Conservation (phyloP, 2,329 filamentous ascomycete genomes). For the Trichophyton schoenleinii region DNA sequence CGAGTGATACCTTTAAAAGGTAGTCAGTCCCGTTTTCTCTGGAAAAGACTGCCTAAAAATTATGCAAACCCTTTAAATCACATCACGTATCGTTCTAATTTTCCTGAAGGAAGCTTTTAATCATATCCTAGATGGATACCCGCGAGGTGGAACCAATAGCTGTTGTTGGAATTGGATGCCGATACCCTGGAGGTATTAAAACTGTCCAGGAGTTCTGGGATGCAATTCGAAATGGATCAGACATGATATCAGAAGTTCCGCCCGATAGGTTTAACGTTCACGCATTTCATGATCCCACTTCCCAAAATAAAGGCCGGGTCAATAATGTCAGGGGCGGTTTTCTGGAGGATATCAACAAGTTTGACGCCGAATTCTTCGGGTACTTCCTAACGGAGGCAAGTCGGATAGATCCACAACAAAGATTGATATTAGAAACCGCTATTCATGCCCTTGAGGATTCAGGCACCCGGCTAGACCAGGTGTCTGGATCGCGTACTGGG, state of each 20-base stretch:
- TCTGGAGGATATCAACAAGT: background rate
- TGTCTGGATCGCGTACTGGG: slow-evolving; percentile 5
- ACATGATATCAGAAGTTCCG: slow-evolving; percentile 20
- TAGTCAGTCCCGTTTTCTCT: too few species aligned
- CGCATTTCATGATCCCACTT: background rate
- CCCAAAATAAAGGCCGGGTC: background rate
- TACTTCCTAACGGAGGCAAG: slow-evolving; percentile 22
- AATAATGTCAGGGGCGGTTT: background rate
- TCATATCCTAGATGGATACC: background rate
- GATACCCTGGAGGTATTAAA: slow-evolving; percentile 24
- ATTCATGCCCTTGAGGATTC: background rate
- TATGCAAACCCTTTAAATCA: too few species aligned
- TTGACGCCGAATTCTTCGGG: slow-evolving; percentile 13
- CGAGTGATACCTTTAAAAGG: too few species aligned
- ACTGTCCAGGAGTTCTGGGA: slow-evolving; percentile 26
- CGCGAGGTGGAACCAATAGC: slow-evolving; percentile 15
- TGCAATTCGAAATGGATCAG: slow-evolving; percentile 17
- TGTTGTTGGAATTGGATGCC: slow-evolving; percentile 24
- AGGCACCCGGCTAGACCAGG: background rate
- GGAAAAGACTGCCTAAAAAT: too few species aligned
- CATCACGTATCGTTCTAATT: too few species aligned
- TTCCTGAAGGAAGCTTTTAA: too few species aligned
- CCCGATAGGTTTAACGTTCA: slow-evolving; percentile 19
- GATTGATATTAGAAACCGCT: background rate
- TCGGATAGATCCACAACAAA: slow-evolving; percentile 20